These are phyloP conservation scores for Helicostylum pulchrum DNA, from an alignment of 192 early-diverging fungal species.

Conservation along the genomic window DNA sequence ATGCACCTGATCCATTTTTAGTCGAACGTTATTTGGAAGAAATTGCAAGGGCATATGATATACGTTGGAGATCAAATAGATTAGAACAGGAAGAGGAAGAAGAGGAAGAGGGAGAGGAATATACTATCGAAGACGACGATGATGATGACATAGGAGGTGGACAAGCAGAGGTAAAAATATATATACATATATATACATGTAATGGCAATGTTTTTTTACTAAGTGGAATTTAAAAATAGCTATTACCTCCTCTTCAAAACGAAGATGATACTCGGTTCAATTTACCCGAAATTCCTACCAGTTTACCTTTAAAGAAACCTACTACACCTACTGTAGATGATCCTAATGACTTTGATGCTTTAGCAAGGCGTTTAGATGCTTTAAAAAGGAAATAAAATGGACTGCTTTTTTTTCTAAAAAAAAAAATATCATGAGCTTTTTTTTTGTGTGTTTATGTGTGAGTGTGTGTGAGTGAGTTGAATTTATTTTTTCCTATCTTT, in stretches of 20 bases:
- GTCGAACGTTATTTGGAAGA: slow-evolving; percentile 86
- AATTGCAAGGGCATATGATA: slow-evolving; percentile 80
- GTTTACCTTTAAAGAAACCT: slow-evolving; percentile 17
- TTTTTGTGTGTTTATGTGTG: no score
- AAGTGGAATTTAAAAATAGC: not conserved
- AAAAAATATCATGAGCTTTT: no score
- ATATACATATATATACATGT: no score
- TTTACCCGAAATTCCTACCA: slow-evolving; percentile 28
- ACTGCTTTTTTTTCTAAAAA: not conserved
- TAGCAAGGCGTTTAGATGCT: slow-evolving; percentile 73
- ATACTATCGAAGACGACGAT: slow-evolving; percentile 14
- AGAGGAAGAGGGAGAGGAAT: slow-evolving; percentile 26
- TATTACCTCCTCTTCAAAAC: not conserved
- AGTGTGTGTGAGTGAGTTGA: no score
- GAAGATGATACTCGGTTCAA: slow-evolving; percentile 15
- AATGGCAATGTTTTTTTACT: not conserved
- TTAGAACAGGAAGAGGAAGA: slow-evolving; percentile 39
- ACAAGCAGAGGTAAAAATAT: slow-evolving; percentile 14
- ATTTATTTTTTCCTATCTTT: slow-evolving; percentile 2
- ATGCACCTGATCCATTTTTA: slow-evolving; percentile 75
- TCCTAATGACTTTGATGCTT: slow-evolving; percentile 58
- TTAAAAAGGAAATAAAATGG: slow-evolving; percentile 50
- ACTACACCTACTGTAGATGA: slow-evolving; percentile 16
- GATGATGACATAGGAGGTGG: slow-evolving; percentile 11
- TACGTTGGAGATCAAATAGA: slow-evolving; percentile 62